Percentiles rank a stretch among this genome's conserved stretches.
Evolutionary conservation across 768 basidiomycete genomes (phyloP).

Genomic region (Tephrocybe sp.): DNA sequence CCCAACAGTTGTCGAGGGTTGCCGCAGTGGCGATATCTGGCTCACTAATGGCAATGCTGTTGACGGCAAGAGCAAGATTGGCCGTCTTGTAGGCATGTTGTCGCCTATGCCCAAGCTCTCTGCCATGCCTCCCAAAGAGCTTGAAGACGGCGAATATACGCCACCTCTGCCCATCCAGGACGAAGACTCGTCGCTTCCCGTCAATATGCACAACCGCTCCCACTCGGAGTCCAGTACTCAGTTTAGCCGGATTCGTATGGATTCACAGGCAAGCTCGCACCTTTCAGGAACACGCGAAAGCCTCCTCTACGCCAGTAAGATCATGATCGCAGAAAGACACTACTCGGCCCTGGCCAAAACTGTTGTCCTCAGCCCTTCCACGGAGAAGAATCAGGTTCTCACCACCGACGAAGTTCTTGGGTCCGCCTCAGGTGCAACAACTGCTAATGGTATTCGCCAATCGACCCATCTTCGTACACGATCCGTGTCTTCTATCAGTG

Average conservation of each 20-base stretch:
- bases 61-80: slow-evolving; percentile 61
- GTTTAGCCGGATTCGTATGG: slow-evolving; percentile 49
- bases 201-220: slow-evolving; percentile 50
- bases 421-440: slow-evolving; percentile 38
- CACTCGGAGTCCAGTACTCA: slow-evolving; percentile 58
- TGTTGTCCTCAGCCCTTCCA: slow-evolving; percentile 47
- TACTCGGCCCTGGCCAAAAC: slow-evolving; percentile 72
- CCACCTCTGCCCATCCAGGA: slow-evolving; percentile 65
- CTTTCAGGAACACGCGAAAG: slow-evolving; percentile 52
- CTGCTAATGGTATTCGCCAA: slow-evolving; percentile 27
- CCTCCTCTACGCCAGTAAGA: slow-evolving; percentile 48
- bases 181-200: slow-evolving; percentile 44
- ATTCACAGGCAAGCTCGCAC: slow-evolving; percentile 59
- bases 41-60: slow-evolving; percentile 70
- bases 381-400: slow-evolving; percentile 35
- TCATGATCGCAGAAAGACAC: slow-evolving; percentile 75
- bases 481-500: slow-evolving; percentile 52
- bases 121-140: slow-evolving; percentile 59
- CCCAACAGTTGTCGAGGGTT: slow-evolving; percentile 67
- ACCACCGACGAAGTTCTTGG: slow-evolving; percentile 32
- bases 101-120: slow-evolving; percentile 65
- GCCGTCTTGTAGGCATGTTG: slow-evolving; percentile 64
- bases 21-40: slow-evolving; percentile 77
- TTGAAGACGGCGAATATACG: slow-evolving; percentile 43
- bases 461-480: slow-evolving; percentile 60